Evolutionary conservation across 2,329 filamentous ascomycete genomes (phyloP), one percentile per base, ranked within the genome.

Genomic region (Talaromyces sp.): DNA sequence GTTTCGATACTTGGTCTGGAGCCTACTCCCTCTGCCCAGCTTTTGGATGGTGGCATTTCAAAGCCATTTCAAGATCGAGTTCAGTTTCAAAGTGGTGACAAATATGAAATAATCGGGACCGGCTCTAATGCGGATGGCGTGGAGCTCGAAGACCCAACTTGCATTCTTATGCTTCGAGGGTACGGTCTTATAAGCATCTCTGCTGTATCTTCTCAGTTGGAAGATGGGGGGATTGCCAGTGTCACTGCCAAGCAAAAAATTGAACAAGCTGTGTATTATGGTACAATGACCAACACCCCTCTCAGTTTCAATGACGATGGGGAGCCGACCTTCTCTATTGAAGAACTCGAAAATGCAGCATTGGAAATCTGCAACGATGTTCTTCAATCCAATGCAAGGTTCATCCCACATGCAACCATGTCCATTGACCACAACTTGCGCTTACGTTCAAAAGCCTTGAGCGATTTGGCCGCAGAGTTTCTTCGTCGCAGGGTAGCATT

Each of bases 231-330:
- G 9, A 67, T 72, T 52, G 77, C 78, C 50, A 78, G 77, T 65
- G 84, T 96, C 17, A 93, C 90, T 1, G 89, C 91, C 7, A 95
- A 91, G 75, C 90, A 87, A 75, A 96, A 95, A 75, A 82, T 99
- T 46, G 91, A 97, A 70, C 93, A 99, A 76, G 93, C 93, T 2
- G 89, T 98, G 1, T 98, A 97, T 76, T 98, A 91, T 71, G 93
- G 93, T 1, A 86, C 86, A 54, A 86, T 90, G 70, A 83, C 88
- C 63, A 86, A 90, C 69, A 98, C 92, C 68, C 89, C 93, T n/a
- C 77, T 99, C n/a, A 87, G 92, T 63, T 91, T 99, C 68, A 85
- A 88, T 50, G 84, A 87, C 50, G 84, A 85, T 64, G 81, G 84
- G 43, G 86, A 87, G 58, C 79, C 88, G 53, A 81, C 83, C 4